A percentile compares a stretch with the other conserved stretches of the same genome.
phyloP scores from a whole-genome alignment of 192 early-diverging fungal species.

The Irineochytrium annulatum region DNA sequence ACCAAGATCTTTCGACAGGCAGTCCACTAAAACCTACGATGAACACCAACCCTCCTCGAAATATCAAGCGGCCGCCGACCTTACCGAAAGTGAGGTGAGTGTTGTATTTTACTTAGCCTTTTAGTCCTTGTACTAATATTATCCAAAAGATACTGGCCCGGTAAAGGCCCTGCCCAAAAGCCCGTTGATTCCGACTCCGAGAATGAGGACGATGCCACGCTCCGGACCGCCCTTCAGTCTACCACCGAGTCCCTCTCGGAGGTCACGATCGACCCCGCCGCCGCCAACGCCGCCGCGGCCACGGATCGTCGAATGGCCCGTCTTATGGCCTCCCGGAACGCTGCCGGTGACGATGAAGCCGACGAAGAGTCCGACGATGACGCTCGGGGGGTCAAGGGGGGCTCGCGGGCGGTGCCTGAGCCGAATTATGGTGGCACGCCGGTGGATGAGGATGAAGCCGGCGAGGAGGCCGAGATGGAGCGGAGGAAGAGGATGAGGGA shows the following conservation, averaged over 20 bases:
- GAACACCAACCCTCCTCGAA: no score
- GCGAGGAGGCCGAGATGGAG: constrained; percentile 10
- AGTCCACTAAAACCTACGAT: no score
- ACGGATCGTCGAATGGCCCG: constrained; percentile 24
- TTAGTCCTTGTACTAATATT: no score
- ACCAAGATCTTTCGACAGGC: no score
- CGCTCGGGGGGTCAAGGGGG: constrained; percentile 8
- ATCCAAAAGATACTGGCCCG: no score
- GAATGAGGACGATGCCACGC: constrained; percentile 4
- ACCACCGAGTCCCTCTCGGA: not conserved
- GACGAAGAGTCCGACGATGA: constrained; percentile 3
- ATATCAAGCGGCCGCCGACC: no score
- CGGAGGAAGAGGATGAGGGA: constrained; percentile 5
- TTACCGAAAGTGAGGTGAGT: no score
- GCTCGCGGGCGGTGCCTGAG: no score
- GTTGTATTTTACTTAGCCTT: no score
- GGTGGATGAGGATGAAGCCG: constrained; percentile 8
- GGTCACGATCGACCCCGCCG: not conserved
- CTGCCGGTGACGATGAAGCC: constrained; percentile 12
- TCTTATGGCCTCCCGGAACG: constrained; percentile 1
- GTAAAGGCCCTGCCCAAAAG: no score
- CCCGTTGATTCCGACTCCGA: no score
- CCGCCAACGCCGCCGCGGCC: constrained; percentile 6
- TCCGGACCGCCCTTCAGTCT: not conserved
- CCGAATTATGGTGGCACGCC: not conserved